phyloP scores from a whole-genome alignment of 345 rosid species.

The rapeseed (Brassica napus) region Da-Ae NC_063442.1:38827501-38828000 shows the following conservation, averaged over 20 bases:
- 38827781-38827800: conserved; percentile 23
- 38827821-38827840: conserved; percentile 24
- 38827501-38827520: background rate
- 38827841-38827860: conserved; percentile 5
- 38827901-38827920: background rate
- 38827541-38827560: too few species aligned
- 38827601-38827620: background rate
- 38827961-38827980: background rate
- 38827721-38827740: conserved; percentile 33
- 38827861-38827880: background rate
- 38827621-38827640: background rate
- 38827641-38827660: background rate
- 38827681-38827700: background rate
- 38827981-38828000: background rate
- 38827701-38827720: conserved; percentile 9
- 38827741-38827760: conserved; percentile 18
- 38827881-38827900: background rate
- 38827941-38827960: background rate
- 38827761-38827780: conserved; percentile 12
- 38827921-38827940: background rate
- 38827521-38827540: background rate
- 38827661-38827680: background rate
- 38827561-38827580: too few species aligned
- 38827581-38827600: background rate
- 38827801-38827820: conserved; percentile 23